A percentile compares a stretch with the other conserved stretches of the same genome.
Conservation (phyloP, 805 yeast species). For the Pichia pseudocactophila region DNA sequence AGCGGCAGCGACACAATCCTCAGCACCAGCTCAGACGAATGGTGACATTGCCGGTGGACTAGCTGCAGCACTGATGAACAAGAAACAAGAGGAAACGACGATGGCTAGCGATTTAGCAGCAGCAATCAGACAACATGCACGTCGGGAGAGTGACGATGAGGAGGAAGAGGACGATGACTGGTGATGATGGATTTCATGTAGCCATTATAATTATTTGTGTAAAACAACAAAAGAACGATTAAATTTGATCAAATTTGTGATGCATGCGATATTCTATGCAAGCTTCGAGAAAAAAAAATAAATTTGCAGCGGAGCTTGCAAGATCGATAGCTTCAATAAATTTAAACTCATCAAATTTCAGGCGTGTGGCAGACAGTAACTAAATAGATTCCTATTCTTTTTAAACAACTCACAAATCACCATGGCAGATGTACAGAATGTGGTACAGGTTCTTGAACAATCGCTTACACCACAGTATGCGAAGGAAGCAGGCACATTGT, state of each 20-base stretch:
- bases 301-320: no score
- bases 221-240: background rate
- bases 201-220: background rate
- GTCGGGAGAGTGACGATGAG: slow-evolving; percentile 63
- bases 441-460: slow-evolving; percentile 48
- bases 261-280: background rate
- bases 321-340: no score
- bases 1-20: slow-evolving; percentile 10
- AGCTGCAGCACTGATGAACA: slow-evolving; percentile 61
- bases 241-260: background rate
- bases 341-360: no score
- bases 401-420: background rate
- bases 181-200: slow-evolving; percentile 8
- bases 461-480: slow-evolving; percentile 59
- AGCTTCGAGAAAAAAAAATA: no score
- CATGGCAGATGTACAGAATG: slow-evolving; percentile 40
- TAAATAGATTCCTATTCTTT: no score
- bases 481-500: slow-evolving; percentile 54
- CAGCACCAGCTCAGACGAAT: slow-evolving; percentile 10
- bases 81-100: slow-evolving; percentile 48
- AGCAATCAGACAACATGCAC: slow-evolving; percentile 72
- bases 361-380: background rate
- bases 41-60: slow-evolving; percentile 36
- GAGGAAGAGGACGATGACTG: slow-evolving; percentile 54
- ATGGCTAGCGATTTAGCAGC: slow-evolving; percentile 85